These are phyloP conservation scores for Ceratorhiza oryzae-sativae DNA, from an alignment of 1,284 basidiomycete species.

Conservation along the genomic window DNA sequence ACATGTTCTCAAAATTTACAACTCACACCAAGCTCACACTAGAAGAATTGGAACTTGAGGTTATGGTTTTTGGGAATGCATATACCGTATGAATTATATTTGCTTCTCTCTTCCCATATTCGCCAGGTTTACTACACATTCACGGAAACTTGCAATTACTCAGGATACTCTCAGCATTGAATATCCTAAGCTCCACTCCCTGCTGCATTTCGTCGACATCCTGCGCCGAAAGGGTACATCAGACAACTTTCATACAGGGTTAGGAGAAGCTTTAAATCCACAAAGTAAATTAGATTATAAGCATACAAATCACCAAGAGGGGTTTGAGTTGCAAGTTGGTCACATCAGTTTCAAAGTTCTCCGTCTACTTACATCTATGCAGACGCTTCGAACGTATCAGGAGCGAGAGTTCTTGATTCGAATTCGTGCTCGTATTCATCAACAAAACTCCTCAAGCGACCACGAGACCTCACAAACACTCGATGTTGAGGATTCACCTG, in stretches of 20 bases:
- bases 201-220: not conserved
- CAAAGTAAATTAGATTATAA: constrained; percentile 12
- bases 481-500: not conserved
- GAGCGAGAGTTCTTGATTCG: constrained; percentile 1
- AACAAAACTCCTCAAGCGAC: not conserved
- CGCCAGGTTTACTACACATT: no score
- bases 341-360: not conserved
- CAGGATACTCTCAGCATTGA: not conserved
- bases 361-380: not conserved
- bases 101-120: no score
- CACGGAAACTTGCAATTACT: no score
- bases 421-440: not conserved
- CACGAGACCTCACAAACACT: not conserved
- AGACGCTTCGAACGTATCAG: constrained; percentile 5
- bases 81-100: no score
- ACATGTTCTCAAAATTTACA: no score
- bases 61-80: no score
- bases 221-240: not conserved
- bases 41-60: no score
- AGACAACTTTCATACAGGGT: constrained; percentile 11
- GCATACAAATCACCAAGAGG: not conserved
- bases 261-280: constrained; percentile 2
- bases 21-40: no score
- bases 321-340: not conserved
- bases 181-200: not conserved